Evolutionary conservation across 257 asterid species (phyloP).

Genomic region (Fraxinus quadrangulata): DNA sequence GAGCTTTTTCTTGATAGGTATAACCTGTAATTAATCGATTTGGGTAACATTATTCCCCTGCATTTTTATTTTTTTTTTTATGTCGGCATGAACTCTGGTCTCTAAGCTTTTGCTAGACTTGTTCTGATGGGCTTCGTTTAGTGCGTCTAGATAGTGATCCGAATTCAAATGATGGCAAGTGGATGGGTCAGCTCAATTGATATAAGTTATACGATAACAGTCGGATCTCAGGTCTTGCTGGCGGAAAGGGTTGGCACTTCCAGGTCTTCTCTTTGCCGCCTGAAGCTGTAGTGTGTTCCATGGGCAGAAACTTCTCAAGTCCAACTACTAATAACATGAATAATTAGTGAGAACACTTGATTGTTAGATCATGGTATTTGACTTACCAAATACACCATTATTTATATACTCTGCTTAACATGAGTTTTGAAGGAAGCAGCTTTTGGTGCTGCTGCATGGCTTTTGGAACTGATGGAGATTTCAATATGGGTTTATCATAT

Average conservation of each 20-base stretch:
- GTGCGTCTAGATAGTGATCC: neutral
- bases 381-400: neutral
- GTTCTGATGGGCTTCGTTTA: neutral
- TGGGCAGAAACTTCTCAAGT: neutral
- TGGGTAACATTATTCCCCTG: neutral
- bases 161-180: neutral
- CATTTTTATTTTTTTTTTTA: too few relatives aligned
- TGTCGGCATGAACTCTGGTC: neutral
- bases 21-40: conserved; percentile 1
- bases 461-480: neutral
- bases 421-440: neutral
- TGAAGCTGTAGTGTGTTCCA: neutral
- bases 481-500: neutral
- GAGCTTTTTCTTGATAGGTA: neutral
- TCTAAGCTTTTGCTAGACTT: neutral
- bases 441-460: neutral
- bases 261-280: neutral
- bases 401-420: neutral
- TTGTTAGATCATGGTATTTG: neutral
- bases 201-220: neutral
- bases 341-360: too few relatives aligned
- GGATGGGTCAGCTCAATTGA: neutral
- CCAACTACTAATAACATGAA: neutral
- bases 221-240: neutral
- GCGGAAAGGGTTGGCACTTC: neutral